Evolutionary conservation across 176 grass and related monocot species (phyloP).

Genomic region (Carex pumila): DNA sequence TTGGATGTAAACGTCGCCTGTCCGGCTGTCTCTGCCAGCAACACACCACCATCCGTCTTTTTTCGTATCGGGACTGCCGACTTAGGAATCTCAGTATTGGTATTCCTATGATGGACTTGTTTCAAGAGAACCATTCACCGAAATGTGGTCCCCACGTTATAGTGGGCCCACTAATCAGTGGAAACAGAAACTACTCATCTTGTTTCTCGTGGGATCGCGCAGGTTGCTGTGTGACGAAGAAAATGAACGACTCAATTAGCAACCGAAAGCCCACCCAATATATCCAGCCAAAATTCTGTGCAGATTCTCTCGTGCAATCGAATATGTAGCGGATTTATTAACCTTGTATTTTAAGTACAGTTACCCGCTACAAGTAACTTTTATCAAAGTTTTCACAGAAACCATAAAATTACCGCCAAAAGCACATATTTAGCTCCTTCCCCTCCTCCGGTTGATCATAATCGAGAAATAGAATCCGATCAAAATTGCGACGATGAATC

Average conservation of each 20-base stretch:
- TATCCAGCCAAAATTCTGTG: neutral
- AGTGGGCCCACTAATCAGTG: neutral
- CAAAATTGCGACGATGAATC: slow-evolving; percentile 1
- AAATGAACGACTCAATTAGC: neutral
- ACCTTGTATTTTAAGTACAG: neutral
- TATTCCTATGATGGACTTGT: neutral
- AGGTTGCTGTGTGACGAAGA: neutral
- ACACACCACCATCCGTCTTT: neutral
- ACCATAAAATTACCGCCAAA: neutral
- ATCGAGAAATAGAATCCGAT: neutral
- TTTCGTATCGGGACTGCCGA: neutral
- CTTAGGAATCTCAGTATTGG: neutral
- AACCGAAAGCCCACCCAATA: neutral
- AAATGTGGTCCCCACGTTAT: neutral
- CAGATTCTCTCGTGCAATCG: neutral
- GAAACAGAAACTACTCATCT: neutral
- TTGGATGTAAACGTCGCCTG: neutral
- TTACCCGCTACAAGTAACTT: neutral
- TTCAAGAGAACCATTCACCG: neutral
- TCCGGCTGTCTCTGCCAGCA: neutral
- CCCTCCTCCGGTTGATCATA: neutral
- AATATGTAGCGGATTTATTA: neutral
- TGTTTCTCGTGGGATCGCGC: neutral
- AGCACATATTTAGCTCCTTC: neutral
- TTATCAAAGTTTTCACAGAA: neutral